phyloP scores from a whole-genome alignment of 2,329 filamentous ascomycete species.

The Fusarium pseudoanthophilum region DNA sequence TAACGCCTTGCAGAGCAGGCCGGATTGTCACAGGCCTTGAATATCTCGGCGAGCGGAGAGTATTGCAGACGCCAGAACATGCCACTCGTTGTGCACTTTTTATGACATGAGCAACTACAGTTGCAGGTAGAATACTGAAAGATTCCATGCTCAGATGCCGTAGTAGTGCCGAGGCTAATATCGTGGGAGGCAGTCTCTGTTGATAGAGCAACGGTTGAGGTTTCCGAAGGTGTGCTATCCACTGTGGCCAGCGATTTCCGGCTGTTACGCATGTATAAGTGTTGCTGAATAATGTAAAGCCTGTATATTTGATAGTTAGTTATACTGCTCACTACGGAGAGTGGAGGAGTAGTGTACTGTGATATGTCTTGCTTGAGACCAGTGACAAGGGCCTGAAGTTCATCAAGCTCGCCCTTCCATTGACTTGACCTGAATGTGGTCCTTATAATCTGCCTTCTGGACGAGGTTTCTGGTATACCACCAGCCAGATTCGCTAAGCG shows the following conservation, averaged over 20 bases:
- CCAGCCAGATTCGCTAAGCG: not conserved
- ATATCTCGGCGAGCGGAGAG: not conserved
- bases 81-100: not conserved
- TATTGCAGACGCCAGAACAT: slow-evolving; percentile 12
- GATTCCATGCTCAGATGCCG: fast-evolving
- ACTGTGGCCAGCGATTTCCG: too few relatives aligned
- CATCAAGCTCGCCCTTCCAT: slow-evolving; percentile 8
- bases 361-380: not conserved
- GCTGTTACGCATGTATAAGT: not conserved
- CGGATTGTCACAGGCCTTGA: not conserved
- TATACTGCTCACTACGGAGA: too few relatives aligned
- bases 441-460: not conserved
- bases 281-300: not conserved
- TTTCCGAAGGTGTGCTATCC: too few relatives aligned
- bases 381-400: not conserved
- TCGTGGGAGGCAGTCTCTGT: not conserved
- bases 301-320: not conserved
- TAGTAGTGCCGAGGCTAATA: not conserved
- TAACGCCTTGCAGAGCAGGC: not conserved
- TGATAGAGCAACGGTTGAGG: not conserved
- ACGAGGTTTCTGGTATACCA: not conserved
- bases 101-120: slow-evolving; percentile 8
- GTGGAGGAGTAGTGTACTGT: not conserved
- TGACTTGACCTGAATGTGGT: not conserved
- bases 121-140: fast-evolving